Conservation (phyloP, 169 alveolate genomes). For the Miamiensis avidus region DNA sequence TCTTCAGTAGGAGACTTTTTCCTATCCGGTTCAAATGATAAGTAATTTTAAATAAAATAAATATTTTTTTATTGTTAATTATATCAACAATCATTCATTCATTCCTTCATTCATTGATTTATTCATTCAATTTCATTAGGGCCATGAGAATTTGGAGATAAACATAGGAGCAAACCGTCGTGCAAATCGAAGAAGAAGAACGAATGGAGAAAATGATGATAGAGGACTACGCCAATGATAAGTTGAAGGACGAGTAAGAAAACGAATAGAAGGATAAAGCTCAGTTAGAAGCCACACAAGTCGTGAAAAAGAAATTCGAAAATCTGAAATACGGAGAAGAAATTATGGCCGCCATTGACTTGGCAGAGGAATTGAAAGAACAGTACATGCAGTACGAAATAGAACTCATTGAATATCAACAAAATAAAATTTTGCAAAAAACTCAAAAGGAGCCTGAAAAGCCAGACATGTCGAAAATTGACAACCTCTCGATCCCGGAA, state of each 20-base stretch:
- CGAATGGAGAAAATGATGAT: slow-evolving; percentile 76
- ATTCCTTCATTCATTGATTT: neutral
- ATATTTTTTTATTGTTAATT: no score
- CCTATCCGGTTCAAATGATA: slow-evolving; percentile 51
- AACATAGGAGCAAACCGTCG: slow-evolving; percentile 78
- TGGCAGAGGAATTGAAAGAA: slow-evolving; percentile 66
- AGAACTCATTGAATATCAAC: slow-evolving; percentile 51
- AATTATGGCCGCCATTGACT: slow-evolving; percentile 71
- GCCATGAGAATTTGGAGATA: slow-evolving; percentile 70
- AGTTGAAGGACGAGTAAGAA: slow-evolving; percentile 62
- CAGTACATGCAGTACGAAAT: slow-evolving; percentile 64
- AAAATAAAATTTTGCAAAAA: slow-evolving; percentile 47
- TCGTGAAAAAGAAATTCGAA: slow-evolving; percentile 65
- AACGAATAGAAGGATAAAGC: slow-evolving; percentile 38
- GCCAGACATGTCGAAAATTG: slow-evolving; percentile 50
- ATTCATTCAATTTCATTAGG: slow-evolving; percentile 42
- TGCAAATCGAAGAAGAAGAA: slow-evolving; percentile 75
- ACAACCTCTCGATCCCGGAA: slow-evolving; percentile 62
- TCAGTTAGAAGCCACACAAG: slow-evolving; percentile 55
- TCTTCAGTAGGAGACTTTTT: slow-evolving; percentile 69
- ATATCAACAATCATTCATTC: no score
- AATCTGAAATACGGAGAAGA: slow-evolving; percentile 76
- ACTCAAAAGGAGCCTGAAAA: slow-evolving; percentile 55
- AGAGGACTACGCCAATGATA: slow-evolving; percentile 67
- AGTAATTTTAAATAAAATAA: slow-evolving; percentile 6